A percentile compares a stretch with the other conserved stretches of the same genome.
Evolutionary conservation across 306 rosid species (phyloP).

Genomic region (Citrullus amarus): DNA sequence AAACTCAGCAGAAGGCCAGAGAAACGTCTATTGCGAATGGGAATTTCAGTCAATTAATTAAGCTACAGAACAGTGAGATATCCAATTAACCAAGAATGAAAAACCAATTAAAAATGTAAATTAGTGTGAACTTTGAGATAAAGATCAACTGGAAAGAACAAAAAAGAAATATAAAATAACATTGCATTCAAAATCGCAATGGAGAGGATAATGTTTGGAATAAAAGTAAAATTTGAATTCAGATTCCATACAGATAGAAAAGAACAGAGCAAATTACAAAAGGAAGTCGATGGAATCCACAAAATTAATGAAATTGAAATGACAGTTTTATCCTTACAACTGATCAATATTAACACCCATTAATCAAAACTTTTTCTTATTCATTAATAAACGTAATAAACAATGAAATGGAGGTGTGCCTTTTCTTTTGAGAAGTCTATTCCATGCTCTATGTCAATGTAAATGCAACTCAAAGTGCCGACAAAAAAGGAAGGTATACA

Average conservation of each 20-base stretch:
- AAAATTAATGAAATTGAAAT: not conserved
- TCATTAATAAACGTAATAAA: not conserved
- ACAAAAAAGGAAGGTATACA: not conserved
- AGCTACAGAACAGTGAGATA: not conserved
- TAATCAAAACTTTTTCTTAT: not conserved
- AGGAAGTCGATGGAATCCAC: not conserved
- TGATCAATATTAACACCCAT: not conserved
- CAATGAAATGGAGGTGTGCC: not conserved
- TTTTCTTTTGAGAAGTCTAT: not conserved
- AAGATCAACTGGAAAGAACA: not conserved
- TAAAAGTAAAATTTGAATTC: not conserved
- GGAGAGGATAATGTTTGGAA: not conserved
- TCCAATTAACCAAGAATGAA: not conserved
- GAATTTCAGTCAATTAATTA: not conserved
- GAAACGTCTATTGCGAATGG: not conserved
- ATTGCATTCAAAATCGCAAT: not conserved
- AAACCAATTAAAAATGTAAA: not conserved
- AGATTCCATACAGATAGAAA: not conserved
- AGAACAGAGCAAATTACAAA: not conserved
- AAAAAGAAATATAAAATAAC: too few relatives aligned
- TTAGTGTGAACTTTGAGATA: not conserved
- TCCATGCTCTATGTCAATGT: slow-evolving; percentile 1
- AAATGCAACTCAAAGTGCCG: not conserved
- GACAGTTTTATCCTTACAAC: not conserved
- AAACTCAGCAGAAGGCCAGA: not conserved